Evolutionary conservation across 2,329 filamentous ascomycete genomes (phyloP).

Genomic region (Fusarium sp.): DNA sequence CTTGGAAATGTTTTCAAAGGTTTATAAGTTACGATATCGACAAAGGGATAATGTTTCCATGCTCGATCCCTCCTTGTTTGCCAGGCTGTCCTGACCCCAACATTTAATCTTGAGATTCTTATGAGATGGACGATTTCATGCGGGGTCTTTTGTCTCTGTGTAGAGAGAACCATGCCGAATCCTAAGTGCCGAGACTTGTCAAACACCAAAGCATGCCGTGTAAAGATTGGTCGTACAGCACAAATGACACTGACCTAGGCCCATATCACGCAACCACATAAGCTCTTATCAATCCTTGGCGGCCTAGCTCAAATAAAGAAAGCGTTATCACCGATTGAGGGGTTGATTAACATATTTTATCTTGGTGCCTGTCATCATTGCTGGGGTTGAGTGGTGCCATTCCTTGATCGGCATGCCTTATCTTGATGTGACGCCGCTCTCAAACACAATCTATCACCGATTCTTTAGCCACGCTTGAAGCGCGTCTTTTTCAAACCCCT

Average conservation of each 20-base stretch:
- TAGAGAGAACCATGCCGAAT: not conserved
- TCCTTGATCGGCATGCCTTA: conserved; percentile 1
- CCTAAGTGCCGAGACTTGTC: not conserved
- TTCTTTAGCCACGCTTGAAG: too few species aligned
- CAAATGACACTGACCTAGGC: not conserved
- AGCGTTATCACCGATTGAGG: conserved; percentile 1
- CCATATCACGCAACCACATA: conserved; percentile 10
- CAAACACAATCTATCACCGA: not conserved
- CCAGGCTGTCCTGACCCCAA: too few species aligned
- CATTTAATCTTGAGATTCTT: too few species aligned
- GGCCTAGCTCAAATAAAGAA: not conserved
- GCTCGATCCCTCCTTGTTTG: too few species aligned
- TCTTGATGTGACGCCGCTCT: not conserved
- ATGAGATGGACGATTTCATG: too few species aligned
- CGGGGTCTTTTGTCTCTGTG: too few species aligned
- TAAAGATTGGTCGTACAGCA: not conserved
- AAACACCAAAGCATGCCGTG: not conserved
- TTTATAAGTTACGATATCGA: too few species aligned
- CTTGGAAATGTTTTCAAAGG: too few species aligned
- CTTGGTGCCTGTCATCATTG: conserved; percentile 1
- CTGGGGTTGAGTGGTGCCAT: conserved; percentile 14
- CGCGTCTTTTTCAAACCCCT: not conserved
- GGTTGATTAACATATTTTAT: not conserved
- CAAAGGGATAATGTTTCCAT: too few species aligned
- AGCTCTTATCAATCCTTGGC: conserved; percentile 1